Evolutionary conservation across 2,329 filamentous ascomycete species (phyloP), one percentile per base, ranked within the genome.

Genomic region (Seiridium unicorne): DNA sequence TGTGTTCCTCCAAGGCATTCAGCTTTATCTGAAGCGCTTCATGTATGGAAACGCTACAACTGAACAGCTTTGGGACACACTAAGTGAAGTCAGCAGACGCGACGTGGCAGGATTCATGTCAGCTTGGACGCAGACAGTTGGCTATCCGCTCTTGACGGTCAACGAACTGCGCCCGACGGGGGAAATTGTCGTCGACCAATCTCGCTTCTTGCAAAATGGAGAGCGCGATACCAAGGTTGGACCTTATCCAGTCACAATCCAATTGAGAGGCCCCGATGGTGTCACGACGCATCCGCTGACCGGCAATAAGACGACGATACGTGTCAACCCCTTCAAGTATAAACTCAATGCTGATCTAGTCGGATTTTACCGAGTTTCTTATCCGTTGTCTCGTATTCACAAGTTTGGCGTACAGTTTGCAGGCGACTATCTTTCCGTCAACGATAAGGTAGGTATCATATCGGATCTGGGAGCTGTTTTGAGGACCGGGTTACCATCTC

Each of bases 111-210:
- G 83, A 58, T 82, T 90, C 61, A 90, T 90, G 84, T 84, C 88
- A 61, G 85, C 87, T 64, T 91, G 88, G 88, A 90, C 87, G 32
- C 89, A 89, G 78, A 85, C 89, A 61, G 84, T 89, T 61, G 88
- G 89, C 51, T 89, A 85, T 75, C 88, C 88, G 5, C 86, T 91
- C 48, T 76, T 91, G 35, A 59, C 49, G 11, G 57, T 59, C 44
- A 54, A 53, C n/a, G 57, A 59, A n/a, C 26, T 34, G 13, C 57
- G 48, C 0, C 48, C 57, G 11, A 44, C 57, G 6, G 38, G 40
- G 9, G 38, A 59, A 18, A 54, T 59, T 3, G 48, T 54, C 1
- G 40, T 54, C 7, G 35, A 18, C 3, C 57, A 59, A 18, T 44
- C 35, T 13, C 32, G 49, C 3, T 59, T 59, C 38, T 31, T 53